Conservation (phyloP, 495 filamentous ascomycete genomes). For the Aspergillus sparsus region DNA sequence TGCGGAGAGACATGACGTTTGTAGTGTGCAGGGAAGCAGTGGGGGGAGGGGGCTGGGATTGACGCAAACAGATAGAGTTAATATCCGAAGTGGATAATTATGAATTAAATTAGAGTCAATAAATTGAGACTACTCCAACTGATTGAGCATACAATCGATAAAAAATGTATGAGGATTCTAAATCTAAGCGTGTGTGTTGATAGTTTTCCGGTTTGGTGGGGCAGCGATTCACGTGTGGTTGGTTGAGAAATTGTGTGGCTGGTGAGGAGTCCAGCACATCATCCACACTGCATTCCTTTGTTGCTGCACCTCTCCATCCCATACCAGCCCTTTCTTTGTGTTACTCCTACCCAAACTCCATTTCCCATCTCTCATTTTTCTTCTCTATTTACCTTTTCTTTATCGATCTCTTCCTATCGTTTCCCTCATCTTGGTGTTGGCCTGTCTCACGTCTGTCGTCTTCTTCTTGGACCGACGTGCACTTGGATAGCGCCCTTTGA, state of each 20-base stretch:
- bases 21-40: slow-evolving; percentile 2
- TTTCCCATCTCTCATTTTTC: background rate
- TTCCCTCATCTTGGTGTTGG: slow-evolving; percentile 12
- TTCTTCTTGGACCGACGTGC: slow-evolving; percentile 7
- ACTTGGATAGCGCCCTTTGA: slow-evolving; percentile 4
- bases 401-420: slow-evolving; percentile 7
- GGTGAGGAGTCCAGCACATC: slow-evolving; percentile 10
- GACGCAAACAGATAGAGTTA: background rate
- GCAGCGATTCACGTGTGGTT: slow-evolving; percentile 2
- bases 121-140: background rate
- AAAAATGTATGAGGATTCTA: background rate
- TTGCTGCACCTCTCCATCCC: slow-evolving; percentile 7
- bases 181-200: background rate
- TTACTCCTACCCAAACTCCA: background rate
- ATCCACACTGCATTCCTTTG: slow-evolving; percentile 12
- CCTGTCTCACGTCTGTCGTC: background rate
- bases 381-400: slow-evolving; percentile 9
- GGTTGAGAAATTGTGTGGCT: slow-evolving; percentile 22
- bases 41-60: slow-evolving; percentile 7
- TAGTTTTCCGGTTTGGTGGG: background rate
- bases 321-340: slow-evolving; percentile 5
- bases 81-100: background rate
- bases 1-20: slow-evolving; percentile 37
- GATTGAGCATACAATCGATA: background rate
- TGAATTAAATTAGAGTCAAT: background rate